These are phyloP conservation scores for Leptographium procerum DNA, from an alignment of 2,329 filamentous ascomycete species.

Conservation along the genomic window DNA sequence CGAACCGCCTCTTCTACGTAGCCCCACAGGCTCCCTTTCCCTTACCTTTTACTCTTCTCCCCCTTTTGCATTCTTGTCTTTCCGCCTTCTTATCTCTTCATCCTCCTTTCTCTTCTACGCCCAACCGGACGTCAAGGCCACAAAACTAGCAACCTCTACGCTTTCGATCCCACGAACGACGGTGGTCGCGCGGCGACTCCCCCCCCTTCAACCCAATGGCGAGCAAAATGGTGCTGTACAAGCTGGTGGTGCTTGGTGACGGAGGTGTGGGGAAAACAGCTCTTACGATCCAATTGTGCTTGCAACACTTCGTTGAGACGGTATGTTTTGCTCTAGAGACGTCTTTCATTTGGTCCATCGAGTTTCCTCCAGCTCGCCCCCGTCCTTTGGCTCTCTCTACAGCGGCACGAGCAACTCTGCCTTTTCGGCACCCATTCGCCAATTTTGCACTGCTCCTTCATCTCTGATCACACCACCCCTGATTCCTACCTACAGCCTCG, in stretches of 20 bases:
- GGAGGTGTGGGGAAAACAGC: conserved; percentile 92
- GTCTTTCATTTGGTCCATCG: background rate
- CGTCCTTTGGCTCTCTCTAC: background rate
- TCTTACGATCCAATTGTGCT: conserved; percentile 88
- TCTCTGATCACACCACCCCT: too few relatives aligned
- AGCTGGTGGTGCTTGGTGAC: conserved; percentile 88
- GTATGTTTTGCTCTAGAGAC: conserved; percentile 30
- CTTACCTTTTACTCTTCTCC: background rate
- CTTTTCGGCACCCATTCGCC: background rate
- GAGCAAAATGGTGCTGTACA: conserved; percentile 91
- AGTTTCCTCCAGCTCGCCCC: background rate
- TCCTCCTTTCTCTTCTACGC: background rate
- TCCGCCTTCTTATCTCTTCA: background rate
- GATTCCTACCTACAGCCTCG: background rate
- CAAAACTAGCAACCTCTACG: background rate
- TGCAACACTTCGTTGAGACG: conserved; percentile 96
- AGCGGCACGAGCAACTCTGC: background rate
- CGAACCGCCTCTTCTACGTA: background rate
- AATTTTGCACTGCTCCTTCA: background rate
- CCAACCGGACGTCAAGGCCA: background rate
- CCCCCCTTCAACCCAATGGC: conserved; percentile 46
- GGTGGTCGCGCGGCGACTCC: conserved; percentile 9
- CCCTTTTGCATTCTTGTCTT: background rate
- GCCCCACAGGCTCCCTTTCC: background rate
- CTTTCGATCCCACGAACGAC: background rate